Conservation (phyloP, 805 yeast species). For the Lipomyces oligophaga region DNA sequence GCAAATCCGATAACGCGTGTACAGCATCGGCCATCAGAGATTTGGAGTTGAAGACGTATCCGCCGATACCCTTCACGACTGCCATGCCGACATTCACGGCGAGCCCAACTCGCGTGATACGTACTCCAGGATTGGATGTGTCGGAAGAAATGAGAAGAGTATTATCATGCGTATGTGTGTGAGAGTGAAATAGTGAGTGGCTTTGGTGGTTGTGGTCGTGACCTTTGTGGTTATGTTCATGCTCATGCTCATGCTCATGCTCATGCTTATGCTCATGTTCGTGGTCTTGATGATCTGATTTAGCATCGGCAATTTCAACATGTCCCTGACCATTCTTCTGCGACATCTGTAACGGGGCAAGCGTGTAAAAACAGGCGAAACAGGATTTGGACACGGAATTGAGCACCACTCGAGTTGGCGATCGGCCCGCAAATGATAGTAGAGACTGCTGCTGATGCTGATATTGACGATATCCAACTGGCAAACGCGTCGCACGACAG, state of each 20-base stretch:
- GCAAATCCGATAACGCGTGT: conserved; percentile 85
- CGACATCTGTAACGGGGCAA: no score
- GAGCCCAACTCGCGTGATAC: conserved; percentile 90
- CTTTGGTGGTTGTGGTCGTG: conserved; percentile 19
- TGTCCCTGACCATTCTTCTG: no score
- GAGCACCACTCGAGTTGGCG: no score
- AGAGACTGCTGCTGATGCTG: no score
- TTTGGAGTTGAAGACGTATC: conserved; percentile 88
- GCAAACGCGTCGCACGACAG: no score
- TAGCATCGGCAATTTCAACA: no score
- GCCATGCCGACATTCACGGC: conserved; percentile 84
- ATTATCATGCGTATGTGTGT: conserved; percentile 18
- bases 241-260: conserved; percentile 1
- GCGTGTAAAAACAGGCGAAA: no score
- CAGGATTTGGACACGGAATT: no score
- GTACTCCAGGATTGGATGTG: conserved; percentile 73
- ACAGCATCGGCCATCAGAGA: conserved; percentile 91
- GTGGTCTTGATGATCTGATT: background rate
- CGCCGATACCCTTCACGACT: conserved; percentile 80
- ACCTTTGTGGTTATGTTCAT: no score
- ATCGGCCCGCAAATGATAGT: no score
- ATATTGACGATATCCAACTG: no score
- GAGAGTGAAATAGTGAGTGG: conserved; percentile 25
- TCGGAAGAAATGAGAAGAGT: conserved; percentile 37
- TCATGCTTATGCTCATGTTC: conserved; percentile 3